Percentiles rank a stretch among this genome's conserved stretches.
Conservation (phyloP, 2,329 filamentous ascomycete genomes). For the Penicillium verrucosum region DNA sequence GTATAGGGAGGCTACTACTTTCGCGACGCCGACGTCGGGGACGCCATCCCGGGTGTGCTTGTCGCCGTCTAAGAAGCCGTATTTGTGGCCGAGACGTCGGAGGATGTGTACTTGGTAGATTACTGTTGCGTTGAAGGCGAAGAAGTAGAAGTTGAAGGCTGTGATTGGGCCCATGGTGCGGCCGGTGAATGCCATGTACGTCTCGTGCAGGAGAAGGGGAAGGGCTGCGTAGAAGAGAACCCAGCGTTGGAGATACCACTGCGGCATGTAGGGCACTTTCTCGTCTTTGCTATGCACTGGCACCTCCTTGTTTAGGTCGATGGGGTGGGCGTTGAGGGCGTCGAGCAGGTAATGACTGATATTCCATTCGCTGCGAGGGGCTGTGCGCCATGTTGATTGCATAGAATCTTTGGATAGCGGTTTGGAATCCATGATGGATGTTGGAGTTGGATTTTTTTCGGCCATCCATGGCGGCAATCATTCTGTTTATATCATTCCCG, state of each 20-base stretch:
- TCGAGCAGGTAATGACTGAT: conserved; percentile 27
- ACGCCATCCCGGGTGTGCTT: conserved; percentile 37
- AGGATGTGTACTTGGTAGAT: conserved; percentile 36
- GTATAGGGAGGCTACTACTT: conserved; percentile 34
- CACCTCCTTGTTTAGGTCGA: conserved; percentile 25
- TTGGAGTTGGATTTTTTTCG: not conserved
- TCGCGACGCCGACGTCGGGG: conserved; percentile 39
- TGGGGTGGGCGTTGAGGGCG: conserved; percentile 25
- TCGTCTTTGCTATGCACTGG: conserved; percentile 45
- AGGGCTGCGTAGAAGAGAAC: conserved; percentile 40
- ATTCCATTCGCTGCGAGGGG: conserved; percentile 25
- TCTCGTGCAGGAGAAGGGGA: conserved; percentile 41
- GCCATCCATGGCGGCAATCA: not conserved
- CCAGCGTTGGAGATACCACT: conserved; percentile 40
- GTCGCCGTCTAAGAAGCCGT: conserved; percentile 24
- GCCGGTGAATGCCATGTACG: conserved; percentile 31
- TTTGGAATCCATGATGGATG: conserved; percentile 21
- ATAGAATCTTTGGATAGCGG: conserved; percentile 31
- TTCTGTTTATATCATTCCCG: conserved; percentile 17
- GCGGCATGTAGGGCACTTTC: conserved; percentile 39
- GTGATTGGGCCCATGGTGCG: conserved; percentile 30
- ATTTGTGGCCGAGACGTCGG: conserved; percentile 19
- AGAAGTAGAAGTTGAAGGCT: conserved; percentile 40
- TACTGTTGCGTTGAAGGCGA: conserved; percentile 40
- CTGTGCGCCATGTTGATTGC: conserved; percentile 31